Evolutionary conservation across 73 alveolate genomes (phyloP), one percentile per base, ranked within the genome.

Genomic region (Blepharisma japonicum): DNA sequence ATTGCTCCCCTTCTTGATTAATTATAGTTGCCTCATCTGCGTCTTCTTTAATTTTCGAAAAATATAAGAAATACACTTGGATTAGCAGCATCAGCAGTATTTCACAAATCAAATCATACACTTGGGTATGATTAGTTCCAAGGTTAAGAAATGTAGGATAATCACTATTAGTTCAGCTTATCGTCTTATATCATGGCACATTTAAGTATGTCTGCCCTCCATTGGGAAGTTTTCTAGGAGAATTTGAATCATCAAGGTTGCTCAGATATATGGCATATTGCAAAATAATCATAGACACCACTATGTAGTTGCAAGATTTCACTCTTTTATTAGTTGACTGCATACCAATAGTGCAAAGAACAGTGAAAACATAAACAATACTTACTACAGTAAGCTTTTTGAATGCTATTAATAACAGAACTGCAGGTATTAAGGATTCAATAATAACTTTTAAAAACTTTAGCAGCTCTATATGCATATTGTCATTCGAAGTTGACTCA

Each of bases 141-240:
- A 61, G 47, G 47, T 61, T 61, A 18, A 61, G 46, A 61, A 61
- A 61, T 2, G 23, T 39, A 18, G 74, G 74, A 25, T 61, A n/a
- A 5, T 61, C 74, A 14, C 23, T n/a, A 61, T n/a, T 61, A 14
- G n/a, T 2, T 39, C 74, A 61, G 47, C 23, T 61, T 8, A 61
- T 61, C 23, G 47, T 61, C 23, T n/a, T 61, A 61, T 61, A 61
- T 39, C 74, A 61, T 14, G 74, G 74, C 18, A 39, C 23, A 39
- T 61, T 61, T 18, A 25, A 14, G 42, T 32, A 32, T 32, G 42
- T 32, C 23, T 61, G 39, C 46, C 23, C 23, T 14, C 23, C 74
- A 8, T 25, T 61, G 11, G 74, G 74, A 20, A 61, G 47, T 2
- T 25, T n/a, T 25, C 23, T 14, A 61, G 74, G 74, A 61, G 74